Base-by-base conservation (phyloP, 345 rosid species). In the Capsella bursapastoris region DNA sequence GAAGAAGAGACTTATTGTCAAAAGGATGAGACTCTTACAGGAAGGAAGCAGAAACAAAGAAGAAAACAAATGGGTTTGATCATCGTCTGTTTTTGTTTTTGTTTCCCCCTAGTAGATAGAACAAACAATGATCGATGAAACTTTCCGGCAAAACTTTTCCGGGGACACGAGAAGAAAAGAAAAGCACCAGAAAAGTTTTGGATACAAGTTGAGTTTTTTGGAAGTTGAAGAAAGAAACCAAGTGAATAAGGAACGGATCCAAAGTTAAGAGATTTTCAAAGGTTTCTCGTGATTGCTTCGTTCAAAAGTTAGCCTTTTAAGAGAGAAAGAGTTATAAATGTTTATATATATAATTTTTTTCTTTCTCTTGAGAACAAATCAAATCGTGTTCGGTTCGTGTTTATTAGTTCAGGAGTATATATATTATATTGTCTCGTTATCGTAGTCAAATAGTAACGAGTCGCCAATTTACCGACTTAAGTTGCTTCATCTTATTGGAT, bases 241-340 rank as follows among this genome's bases (percentile, higher is more conserved):
- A 77, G 69, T 66, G 77, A 77, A 65, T 44, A 77, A 78, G 77
- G 77, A 87, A 92, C 85, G 87, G 85, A 89, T 80, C 84, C 82
- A 77, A 75, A 82, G 83, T 80, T 5, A 38, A 82, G 81, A 82
- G 77, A 75, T 40, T 59, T 77, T 88, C 98, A 94, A 82, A 86
- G 90, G 82, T 29, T 77, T 80, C 99, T 79, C 96, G 99, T 94
- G 99, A 91, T 75, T 78, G 88, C 86, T 85, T 76, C 81, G 82
- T 81, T 84, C 72, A 70, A 89, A 86, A 88, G 86, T 58, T 62
- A 4, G 57, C 74, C 57, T 38, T 38, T 38, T 38, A 38, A 38
- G 3, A 38, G 43, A 40, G 43, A 40, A 40, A 40, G 13, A 40
- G 12, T 40, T 40, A 10, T 40, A 40, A 34, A 34, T 34, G 1